phyloP scores from a whole-genome alignment of 176 grass and related monocot species.

The maize (Zea mays) region DNA sequence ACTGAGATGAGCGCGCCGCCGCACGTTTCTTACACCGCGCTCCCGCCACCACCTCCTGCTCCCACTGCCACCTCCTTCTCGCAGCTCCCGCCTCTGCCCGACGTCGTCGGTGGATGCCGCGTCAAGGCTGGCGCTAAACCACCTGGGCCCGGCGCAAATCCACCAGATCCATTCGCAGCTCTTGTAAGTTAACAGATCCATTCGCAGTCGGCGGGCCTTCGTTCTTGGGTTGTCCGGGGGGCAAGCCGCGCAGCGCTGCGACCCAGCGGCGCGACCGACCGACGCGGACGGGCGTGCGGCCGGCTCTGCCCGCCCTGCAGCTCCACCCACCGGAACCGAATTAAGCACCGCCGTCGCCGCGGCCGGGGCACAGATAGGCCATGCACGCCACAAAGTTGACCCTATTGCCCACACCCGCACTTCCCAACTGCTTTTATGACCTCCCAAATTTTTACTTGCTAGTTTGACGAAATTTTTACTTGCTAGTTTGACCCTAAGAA shows the following conservation, averaged over 20 bases:
- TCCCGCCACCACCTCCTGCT: too few species aligned
- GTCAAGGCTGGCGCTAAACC: too few species aligned
- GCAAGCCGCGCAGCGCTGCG: constrained; percentile 7
- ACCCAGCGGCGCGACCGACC: constrained; percentile 27
- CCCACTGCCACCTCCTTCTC: too few species aligned
- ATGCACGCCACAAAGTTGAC: not conserved
- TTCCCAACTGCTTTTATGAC: constrained; percentile 21
- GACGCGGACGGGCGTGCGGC: not conserved
- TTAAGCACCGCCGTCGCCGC: constrained; percentile 2
- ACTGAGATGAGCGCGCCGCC: too few species aligned
- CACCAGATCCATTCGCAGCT: too few species aligned
- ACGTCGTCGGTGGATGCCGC: too few species aligned
- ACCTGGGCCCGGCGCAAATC: too few species aligned
- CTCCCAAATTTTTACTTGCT: constrained; percentile 16
- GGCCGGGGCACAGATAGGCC: constrained; percentile 8
- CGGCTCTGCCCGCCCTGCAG: not conserved
- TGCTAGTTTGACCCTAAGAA: not conserved
- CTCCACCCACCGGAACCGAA: constrained; percentile 18
- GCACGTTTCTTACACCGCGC: too few species aligned
- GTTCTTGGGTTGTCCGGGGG: too few species aligned
- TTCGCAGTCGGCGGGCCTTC: too few species aligned
- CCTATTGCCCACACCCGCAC: not conserved
- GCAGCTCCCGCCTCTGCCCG: too few species aligned
- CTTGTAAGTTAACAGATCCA: too few species aligned
- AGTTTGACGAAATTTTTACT: constrained; percentile 42